Evolutionary conservation across 2,329 filamentous ascomycete species (phyloP).

Genomic region (Dryadomyces quercus-mongolicae): DNA sequence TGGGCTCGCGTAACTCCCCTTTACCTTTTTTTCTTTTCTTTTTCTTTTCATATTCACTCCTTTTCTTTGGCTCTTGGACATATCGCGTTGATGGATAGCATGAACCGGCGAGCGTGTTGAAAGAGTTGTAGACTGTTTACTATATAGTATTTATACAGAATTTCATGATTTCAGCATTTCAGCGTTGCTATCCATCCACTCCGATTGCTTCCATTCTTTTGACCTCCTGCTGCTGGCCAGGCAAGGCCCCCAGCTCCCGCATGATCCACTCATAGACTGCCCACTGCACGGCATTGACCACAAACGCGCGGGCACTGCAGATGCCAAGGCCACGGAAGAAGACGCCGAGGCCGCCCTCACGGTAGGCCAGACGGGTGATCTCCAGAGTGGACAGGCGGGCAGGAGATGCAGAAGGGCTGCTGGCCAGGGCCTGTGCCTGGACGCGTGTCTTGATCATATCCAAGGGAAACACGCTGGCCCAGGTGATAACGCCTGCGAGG

Average conservation of each 20-base stretch:
- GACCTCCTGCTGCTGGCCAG: not conserved
- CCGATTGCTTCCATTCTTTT: not conserved
- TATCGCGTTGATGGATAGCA: not conserved
- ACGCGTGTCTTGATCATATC: constrained; percentile 88
- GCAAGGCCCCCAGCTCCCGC: constrained; percentile 29
- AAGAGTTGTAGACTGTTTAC: not conserved
- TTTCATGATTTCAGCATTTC: too few species aligned
- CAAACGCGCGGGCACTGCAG: constrained; percentile 76
- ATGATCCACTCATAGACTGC: constrained; percentile 85
- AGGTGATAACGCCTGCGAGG: constrained; percentile 75
- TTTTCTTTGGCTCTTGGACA: not conserved
- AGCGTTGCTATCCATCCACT: too few species aligned
- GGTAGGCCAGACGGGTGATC: constrained; percentile 55
- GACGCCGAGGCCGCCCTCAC: constrained; percentile 42
- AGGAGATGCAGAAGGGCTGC: constrained; percentile 3
- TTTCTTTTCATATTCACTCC: not conserved
- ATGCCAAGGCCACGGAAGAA: constrained; percentile 68
- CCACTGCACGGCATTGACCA: constrained; percentile 93
- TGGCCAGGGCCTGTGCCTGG: constrained; percentile 55
- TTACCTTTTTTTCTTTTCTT: not conserved
- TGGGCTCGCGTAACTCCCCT: too few species aligned
- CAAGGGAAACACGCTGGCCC: constrained; percentile 81
- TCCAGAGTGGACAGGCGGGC: constrained; percentile 41
- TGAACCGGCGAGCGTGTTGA: not conserved
- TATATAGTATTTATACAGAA: not conserved